phyloP scores from a whole-genome alignment of 139 green algal genomes.

The Chlorokybus atmophyticus region DNA sequence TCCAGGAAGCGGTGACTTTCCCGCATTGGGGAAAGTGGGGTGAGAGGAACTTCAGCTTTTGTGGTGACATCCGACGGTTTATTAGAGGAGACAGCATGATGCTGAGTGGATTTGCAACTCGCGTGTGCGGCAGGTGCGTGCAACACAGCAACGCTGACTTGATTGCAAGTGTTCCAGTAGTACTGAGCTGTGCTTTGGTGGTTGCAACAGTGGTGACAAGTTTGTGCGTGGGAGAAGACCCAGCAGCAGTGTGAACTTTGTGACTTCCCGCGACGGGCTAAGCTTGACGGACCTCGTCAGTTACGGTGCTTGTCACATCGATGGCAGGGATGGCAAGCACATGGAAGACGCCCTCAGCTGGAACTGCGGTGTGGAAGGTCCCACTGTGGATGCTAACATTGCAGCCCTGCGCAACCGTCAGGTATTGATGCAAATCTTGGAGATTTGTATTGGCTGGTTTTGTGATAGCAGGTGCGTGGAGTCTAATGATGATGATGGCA shows the following conservation, averaged over 20 bases:
- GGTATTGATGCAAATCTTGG: constrained; percentile 3
- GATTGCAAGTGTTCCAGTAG: too few relatives aligned
- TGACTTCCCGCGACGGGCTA: constrained; percentile 92
- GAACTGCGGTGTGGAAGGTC: constrained; percentile 86
- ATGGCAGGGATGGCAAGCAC: too few relatives aligned
- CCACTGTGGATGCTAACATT: constrained; percentile 47
- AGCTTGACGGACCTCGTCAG: constrained; percentile 21
- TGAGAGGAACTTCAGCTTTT: constrained; percentile 92
- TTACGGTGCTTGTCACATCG: too few relatives aligned
- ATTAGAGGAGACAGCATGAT: constrained; percentile 27
- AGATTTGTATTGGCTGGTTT: too few relatives aligned
- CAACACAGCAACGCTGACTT: too few relatives aligned
- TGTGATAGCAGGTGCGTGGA: too few relatives aligned
- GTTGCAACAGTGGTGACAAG: background rate
- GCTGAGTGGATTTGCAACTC: constrained; percentile 25
- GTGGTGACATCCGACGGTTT: constrained; percentile 71
- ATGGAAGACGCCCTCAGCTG: constrained; percentile 43
- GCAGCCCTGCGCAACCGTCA: constrained; percentile 23
- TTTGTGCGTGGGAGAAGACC: constrained; percentile 27
- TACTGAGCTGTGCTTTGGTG: too few relatives aligned
- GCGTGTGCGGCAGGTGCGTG: constrained; percentile 25
- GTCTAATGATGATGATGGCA: too few relatives aligned
- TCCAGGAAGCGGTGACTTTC: constrained; percentile 72
- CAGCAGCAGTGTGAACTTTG: constrained; percentile 78
- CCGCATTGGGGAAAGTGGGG: constrained; percentile 75